Percentiles rank a stretch among this genome's conserved stretches.
Evolutionary conservation across 1,284 basidiomycete genomes (phyloP).

Genomic region (Heterobasidion parviporum): DNA sequence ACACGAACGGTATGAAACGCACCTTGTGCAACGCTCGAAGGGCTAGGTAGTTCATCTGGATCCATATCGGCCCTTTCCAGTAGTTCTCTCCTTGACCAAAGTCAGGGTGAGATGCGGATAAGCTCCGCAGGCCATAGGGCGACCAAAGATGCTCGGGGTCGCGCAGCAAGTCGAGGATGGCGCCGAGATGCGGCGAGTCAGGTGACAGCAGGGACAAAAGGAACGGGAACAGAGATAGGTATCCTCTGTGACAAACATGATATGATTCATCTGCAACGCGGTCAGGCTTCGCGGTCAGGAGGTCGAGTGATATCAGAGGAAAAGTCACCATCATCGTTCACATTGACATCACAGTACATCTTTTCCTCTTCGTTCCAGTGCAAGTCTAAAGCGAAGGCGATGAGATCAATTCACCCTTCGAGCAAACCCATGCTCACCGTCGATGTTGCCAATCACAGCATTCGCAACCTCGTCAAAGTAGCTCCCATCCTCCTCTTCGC

Average conservation of each 20-base stretch:
- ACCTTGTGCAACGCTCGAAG: conserved; percentile 75
- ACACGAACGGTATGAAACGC: background rate
- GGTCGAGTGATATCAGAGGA: background rate
- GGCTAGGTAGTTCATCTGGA: conserved; percentile 92
- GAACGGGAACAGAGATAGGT: conserved; percentile 90
- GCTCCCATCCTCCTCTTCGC: conserved; percentile 71
- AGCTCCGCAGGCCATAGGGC: conserved; percentile 78
- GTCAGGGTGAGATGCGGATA: conserved; percentile 77
- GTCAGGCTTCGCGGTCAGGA: background rate
- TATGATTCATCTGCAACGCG: conserved; percentile 70
- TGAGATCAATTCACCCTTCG: background rate
- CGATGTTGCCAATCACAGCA: conserved; percentile 79
- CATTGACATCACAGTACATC: conserved; percentile 90
- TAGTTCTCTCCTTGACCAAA: conserved; percentile 93
- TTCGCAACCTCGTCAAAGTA: conserved; percentile 73
- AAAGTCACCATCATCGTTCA: conserved; percentile 71
- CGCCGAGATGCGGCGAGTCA: conserved; percentile 69
- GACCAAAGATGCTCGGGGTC: conserved; percentile 89
- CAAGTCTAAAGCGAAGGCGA: conserved; percentile 47
- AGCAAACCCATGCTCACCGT: conserved; percentile 42
- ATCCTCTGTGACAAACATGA: conserved; percentile 86
- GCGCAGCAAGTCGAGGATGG: conserved; percentile 71
- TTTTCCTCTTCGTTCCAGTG: conserved; percentile 86
- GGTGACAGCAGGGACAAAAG: conserved; percentile 72
- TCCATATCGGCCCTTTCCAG: conserved; percentile 95